A percentile compares a stretch with the other conserved stretches of the same genome.
These are phyloP conservation scores for Cenococcum geophilum DNA, from an alignment of 495 filamentous ascomycete genomes.

Conservation along the genomic window DNA sequence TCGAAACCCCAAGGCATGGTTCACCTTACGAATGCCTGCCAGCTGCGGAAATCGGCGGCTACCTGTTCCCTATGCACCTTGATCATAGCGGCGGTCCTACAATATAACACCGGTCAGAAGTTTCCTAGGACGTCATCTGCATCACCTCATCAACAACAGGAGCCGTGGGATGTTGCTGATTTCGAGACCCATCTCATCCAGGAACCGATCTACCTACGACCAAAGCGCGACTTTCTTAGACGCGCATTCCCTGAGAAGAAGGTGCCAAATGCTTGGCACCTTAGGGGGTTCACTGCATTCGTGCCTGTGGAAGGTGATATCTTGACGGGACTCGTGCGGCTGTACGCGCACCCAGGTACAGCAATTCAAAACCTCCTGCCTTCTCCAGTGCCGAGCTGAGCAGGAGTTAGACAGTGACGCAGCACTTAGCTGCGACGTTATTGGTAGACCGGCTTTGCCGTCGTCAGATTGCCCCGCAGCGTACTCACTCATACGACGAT, in stretches of 20 bases:
- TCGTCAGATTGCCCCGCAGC: constrained; percentile 25
- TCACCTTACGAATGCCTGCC: constrained; percentile 18
- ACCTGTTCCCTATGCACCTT: constrained; percentile 14
- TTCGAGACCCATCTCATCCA: constrained; percentile 10
- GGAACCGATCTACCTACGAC: constrained; percentile 17
- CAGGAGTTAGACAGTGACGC: constrained; percentile 16
- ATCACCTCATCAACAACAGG: not conserved
- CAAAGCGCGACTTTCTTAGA: constrained; percentile 9
- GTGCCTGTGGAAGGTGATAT: constrained; percentile 17
- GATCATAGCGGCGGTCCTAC: constrained; percentile 14
- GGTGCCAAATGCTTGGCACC: constrained; percentile 8
- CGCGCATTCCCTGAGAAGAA: constrained; percentile 12
- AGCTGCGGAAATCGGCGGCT: constrained; percentile 10
- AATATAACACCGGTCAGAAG: constrained; percentile 10
- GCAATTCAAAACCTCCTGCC: not conserved
- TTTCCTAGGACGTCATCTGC: not conserved
- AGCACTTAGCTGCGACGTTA: constrained; percentile 25
- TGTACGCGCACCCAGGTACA: constrained; percentile 18
- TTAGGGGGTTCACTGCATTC: constrained; percentile 16
- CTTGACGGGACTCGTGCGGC: constrained; percentile 11
- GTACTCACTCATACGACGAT: constrained; percentile 14
- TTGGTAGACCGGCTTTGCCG: constrained; percentile 13
- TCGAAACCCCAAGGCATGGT: constrained; percentile 18
- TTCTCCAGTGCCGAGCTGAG: constrained; percentile 10
- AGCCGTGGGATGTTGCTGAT: not conserved